Conservation (phyloP, 2,329 filamentous ascomycete species). For the Colletotrichum spinosum region DNA sequence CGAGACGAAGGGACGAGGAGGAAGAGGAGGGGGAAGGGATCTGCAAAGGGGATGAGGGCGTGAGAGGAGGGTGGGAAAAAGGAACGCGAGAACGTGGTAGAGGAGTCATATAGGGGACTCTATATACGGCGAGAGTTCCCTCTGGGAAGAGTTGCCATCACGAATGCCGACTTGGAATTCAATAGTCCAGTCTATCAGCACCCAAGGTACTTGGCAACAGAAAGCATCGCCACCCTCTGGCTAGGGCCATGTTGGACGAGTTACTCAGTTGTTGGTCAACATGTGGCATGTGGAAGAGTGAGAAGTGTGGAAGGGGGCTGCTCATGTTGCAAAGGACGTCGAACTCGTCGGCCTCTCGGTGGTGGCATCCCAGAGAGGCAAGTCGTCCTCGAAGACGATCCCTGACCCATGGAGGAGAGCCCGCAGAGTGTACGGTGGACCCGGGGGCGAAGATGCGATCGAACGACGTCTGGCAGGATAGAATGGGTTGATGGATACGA, state of each 20-base stretch:
- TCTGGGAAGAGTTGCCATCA: not conserved
- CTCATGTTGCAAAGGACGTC: not conserved
- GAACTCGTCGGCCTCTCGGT: slow-evolving; percentile 20
- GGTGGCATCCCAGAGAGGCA: slow-evolving; percentile 18
- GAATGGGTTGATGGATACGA: not conserved
- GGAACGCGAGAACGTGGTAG: slow-evolving; percentile 14
- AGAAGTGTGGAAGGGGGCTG: not conserved
- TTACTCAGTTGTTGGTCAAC: slow-evolving; percentile 23
- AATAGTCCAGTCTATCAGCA: not conserved
- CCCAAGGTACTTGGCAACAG: slow-evolving; percentile 5
- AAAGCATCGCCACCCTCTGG: slow-evolving; percentile 1
- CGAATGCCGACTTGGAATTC: slow-evolving; percentile 13
- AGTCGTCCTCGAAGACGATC: slow-evolving; percentile 7
- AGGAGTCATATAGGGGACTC: slow-evolving; percentile 2
- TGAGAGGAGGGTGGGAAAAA: slow-evolving; percentile 16
- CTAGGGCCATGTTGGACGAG: not conserved
- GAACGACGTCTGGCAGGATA: not conserved
- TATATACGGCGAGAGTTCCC: slow-evolving; percentile 9
- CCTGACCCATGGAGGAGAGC: slow-evolving; percentile 12
- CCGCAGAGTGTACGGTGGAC: slow-evolving; percentile 6
- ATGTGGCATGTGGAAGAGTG: not conserved
- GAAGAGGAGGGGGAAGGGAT: slow-evolving; percentile 3
- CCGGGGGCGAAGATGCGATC: slow-evolving; percentile 5
- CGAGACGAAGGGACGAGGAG: too few species aligned
- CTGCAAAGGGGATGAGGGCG: slow-evolving; percentile 13